phyloP scores from a whole-genome alignment of 495 filamentous ascomycete genomes.

The Neurospora sublineolata region DNA sequence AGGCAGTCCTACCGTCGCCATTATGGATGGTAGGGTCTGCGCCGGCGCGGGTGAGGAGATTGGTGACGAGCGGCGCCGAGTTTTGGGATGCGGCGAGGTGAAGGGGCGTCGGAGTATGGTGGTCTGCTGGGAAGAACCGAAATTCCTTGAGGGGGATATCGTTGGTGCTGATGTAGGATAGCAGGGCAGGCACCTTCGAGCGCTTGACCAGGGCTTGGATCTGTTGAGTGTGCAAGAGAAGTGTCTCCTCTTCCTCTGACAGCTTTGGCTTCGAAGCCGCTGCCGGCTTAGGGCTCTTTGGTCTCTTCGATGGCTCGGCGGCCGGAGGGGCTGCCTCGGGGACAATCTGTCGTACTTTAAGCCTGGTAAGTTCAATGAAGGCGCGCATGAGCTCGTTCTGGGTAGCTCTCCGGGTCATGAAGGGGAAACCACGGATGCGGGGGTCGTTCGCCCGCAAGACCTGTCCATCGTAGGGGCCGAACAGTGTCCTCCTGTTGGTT shows the following conservation, averaged over 20 bases:
- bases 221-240: conserved; percentile 71
- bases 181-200: conserved; percentile 75
- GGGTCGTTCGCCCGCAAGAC: conserved; percentile 70
- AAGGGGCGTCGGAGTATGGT: conserved; percentile 76
- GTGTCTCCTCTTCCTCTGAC: conserved; percentile 72
- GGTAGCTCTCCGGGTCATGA: conserved; percentile 87
- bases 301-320: conserved; percentile 25
- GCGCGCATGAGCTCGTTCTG: conserved; percentile 87
- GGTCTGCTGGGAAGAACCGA: conserved; percentile 57
- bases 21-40: conserved; percentile 65
- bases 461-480: conserved; percentile 83
- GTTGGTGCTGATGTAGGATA: conserved; percentile 67
- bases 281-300: not conserved
- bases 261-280: conserved; percentile 36
- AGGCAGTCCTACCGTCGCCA: conserved; percentile 62
- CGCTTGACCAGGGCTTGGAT: conserved; percentile 79
- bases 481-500: conserved; percentile 73
- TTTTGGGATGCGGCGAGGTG: conserved; percentile 77
- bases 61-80: conserved; percentile 56
- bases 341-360: conserved; percentile 65
- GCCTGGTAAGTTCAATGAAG: conserved; percentile 82
- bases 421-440: conserved; percentile 81
- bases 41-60: conserved; percentile 62
- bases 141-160: conserved; percentile 68
- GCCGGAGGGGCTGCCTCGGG: conserved; percentile 42